Percentiles rank a stretch among this genome's conserved stretches.
phyloP scores from a whole-genome alignment of 192 early-diverging fungal genomes.

The Podochytrium sp. region DNA sequence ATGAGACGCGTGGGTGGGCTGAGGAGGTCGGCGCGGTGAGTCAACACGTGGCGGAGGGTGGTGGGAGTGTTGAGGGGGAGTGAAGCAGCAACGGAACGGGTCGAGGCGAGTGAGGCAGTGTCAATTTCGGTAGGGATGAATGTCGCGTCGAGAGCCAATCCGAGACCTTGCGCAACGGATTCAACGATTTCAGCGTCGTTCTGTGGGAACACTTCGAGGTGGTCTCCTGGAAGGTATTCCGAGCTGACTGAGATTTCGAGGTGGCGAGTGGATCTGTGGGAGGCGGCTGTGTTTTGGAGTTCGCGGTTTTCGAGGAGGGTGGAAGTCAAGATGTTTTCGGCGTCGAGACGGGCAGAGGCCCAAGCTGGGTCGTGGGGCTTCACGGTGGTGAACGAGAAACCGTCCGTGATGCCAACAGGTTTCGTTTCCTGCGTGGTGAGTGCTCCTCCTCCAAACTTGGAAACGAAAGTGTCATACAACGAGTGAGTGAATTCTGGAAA shows the following conservation, averaged over 20 bases:
- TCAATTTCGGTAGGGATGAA: slow-evolving; percentile 48
- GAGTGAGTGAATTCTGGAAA: slow-evolving; percentile 6
- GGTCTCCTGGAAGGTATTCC: slow-evolving; percentile 54
- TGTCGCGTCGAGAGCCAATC: slow-evolving; percentile 54
- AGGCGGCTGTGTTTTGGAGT: slow-evolving; percentile 39
- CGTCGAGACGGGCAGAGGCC: neutral
- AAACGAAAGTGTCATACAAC: neutral
- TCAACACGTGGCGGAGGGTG: slow-evolving; percentile 52
- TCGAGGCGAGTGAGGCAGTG: slow-evolving; percentile 30
- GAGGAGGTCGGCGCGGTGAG: slow-evolving; percentile 52
- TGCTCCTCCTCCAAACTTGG: neutral
- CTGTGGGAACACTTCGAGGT: slow-evolving; percentile 55
- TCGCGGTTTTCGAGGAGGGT: slow-evolving; percentile 44
- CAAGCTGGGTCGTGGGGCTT: neutral
- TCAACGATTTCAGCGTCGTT: slow-evolving; percentile 46
- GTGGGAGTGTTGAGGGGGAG: slow-evolving; percentile 39
- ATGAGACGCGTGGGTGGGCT: slow-evolving; percentile 47
- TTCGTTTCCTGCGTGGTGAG: neutral
- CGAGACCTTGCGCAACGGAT: slow-evolving; percentile 44
- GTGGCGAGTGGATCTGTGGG: slow-evolving; percentile 50
- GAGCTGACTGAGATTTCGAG: slow-evolving; percentile 39
- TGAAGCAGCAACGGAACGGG: slow-evolving; percentile 47
- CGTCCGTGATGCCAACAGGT: neutral
- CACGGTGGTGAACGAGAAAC: neutral
- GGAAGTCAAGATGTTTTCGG: slow-evolving; percentile 22